These are phyloP conservation scores for Polychytrium aggregatum DNA, from an alignment of 192 early-diverging fungal genomes.

Conservation along the genomic window DNA sequence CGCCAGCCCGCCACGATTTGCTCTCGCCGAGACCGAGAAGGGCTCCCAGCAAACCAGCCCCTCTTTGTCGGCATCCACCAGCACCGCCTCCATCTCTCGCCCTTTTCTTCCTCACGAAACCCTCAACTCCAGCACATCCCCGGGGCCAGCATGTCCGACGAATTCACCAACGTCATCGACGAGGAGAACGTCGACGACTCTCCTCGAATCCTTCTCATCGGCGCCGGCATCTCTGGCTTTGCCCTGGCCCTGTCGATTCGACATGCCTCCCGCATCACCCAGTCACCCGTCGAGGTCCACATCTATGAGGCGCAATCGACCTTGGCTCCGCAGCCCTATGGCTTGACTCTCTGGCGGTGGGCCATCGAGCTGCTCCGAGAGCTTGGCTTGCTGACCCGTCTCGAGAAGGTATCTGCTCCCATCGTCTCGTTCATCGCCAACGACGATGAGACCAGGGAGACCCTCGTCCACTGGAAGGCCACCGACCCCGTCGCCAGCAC, in stretches of 20 bases:
- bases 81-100: no score
- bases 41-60: no score
- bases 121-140: no score
- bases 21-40: no score
- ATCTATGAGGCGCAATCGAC: slow-evolving; percentile 16
- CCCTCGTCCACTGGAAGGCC: slow-evolving; percentile 19
- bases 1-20: no score
- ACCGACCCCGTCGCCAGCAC: not conserved
- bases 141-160: no score
- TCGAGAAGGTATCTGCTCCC: slow-evolving; percentile 21
- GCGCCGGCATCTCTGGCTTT: slow-evolving; percentile 33
- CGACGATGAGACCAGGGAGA: slow-evolving; percentile 17
- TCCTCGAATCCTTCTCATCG: slow-evolving; percentile 24
- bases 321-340: slow-evolving; percentile 4
- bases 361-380: slow-evolving; percentile 30
- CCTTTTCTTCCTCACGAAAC: no score
- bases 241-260: slow-evolving; percentile 21
- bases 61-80: no score
- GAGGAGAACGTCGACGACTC: no score
- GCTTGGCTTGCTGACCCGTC: slow-evolving; percentile 25
- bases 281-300: slow-evolving; percentile 13
- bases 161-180: no score
- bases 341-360: slow-evolving; percentile 34
- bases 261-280: slow-evolving; percentile 9
- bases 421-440: slow-evolving; percentile 15